Conservation (phyloP, 2,329 filamentous ascomycete species). For the Leptosphaerulina australis region DNA sequence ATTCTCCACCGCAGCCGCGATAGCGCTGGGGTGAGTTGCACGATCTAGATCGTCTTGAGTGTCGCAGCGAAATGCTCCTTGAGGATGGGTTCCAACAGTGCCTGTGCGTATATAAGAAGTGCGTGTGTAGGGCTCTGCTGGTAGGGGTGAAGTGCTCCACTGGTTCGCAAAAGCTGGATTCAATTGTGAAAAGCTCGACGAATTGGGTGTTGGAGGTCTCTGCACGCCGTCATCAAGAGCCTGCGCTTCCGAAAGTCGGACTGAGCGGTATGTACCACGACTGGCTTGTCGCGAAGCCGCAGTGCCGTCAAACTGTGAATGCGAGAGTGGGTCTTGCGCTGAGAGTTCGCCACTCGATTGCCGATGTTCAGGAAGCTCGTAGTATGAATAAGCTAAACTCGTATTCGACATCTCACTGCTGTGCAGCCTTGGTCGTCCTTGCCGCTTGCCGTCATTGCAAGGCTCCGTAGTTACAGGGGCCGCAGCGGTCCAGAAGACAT, state of each 20-base stretch:
- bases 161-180: neutral
- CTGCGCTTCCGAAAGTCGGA: slow-evolving; percentile 23
- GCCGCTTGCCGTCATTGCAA: neutral
- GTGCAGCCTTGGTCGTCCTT: slow-evolving; percentile 12
- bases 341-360: slow-evolving; percentile 33
- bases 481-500: slow-evolving; percentile 6
- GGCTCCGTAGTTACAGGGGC: neutral
- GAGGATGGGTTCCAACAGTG: neutral
- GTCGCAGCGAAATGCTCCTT: neutral
- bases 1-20: slow-evolving; percentile 2
- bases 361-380: slow-evolving; percentile 38
- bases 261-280: slow-evolving; percentile 31
- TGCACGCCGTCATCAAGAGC: neutral
- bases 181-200: neutral
- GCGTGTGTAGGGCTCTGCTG: slow-evolving; percentile 33
- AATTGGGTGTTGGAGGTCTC: slow-evolving; percentile 7
- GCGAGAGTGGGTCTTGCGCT: slow-evolving; percentile 5
- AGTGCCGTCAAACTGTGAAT: slow-evolving; percentile 34
- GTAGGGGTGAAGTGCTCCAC: slow-evolving; percentile 23
- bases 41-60: neutral
- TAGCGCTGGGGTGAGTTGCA: neutral
- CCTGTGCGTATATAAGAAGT: slow-evolving; percentile 26
- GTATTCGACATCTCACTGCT: slow-evolving; percentile 37
- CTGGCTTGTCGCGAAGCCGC: slow-evolving; percentile 22
- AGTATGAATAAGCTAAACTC: slow-evolving; percentile 43